These are phyloP conservation scores for Tolypocladium sp. DNA, from an alignment of 2,329 filamentous ascomycete species.

Conservation along the genomic window DNA sequence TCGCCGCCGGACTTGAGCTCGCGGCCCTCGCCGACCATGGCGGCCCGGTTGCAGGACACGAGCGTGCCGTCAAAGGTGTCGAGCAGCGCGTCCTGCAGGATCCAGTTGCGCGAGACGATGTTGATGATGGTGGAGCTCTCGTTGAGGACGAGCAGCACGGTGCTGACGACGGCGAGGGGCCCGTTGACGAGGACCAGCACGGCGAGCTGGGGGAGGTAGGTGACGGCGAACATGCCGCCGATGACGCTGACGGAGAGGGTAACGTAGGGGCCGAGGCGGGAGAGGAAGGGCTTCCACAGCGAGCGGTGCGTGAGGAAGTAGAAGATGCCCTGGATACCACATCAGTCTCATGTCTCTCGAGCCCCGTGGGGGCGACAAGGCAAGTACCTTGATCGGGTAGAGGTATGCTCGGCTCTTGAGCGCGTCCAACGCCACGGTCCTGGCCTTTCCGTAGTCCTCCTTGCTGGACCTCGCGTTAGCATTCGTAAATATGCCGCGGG, in stretches of 20 bases:
- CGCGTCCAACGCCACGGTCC: slow-evolving; percentile 55
- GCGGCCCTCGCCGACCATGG: slow-evolving; percentile 65
- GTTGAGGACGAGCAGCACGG: slow-evolving; percentile 57
- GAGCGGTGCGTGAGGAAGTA: slow-evolving; percentile 48
- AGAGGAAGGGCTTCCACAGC: slow-evolving; percentile 50
- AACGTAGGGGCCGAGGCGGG: slow-evolving; percentile 50
- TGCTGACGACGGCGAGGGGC: slow-evolving; percentile 66
- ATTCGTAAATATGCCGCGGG: neutral
- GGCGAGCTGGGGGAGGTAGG: slow-evolving; percentile 77
- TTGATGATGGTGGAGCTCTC: slow-evolving; percentile 52
- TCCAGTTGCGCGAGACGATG: slow-evolving; percentile 54
- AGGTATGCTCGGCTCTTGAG: slow-evolving; percentile 70
- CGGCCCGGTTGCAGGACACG: slow-evolving; percentile 38
- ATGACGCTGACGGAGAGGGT: slow-evolving; percentile 65
- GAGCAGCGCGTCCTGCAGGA: slow-evolving; percentile 73
- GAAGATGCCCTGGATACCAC: slow-evolving; percentile 39
- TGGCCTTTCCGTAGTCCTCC: slow-evolving; percentile 64
- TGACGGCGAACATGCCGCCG: slow-evolving; percentile 75
- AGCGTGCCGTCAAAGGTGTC: slow-evolving; percentile 81
- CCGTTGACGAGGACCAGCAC: slow-evolving; percentile 79
- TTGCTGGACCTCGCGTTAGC: slow-evolving; percentile 27
- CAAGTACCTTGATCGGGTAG: slow-evolving; percentile 62
- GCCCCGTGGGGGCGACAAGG: neutral
- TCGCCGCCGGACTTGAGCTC: slow-evolving; percentile 57
- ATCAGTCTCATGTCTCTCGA: neutral